These are phyloP conservation scores for Zymoseptoria tritici DNA, from an alignment of 2,329 filamentous ascomycete species.

Conservation along the genomic window DNA sequence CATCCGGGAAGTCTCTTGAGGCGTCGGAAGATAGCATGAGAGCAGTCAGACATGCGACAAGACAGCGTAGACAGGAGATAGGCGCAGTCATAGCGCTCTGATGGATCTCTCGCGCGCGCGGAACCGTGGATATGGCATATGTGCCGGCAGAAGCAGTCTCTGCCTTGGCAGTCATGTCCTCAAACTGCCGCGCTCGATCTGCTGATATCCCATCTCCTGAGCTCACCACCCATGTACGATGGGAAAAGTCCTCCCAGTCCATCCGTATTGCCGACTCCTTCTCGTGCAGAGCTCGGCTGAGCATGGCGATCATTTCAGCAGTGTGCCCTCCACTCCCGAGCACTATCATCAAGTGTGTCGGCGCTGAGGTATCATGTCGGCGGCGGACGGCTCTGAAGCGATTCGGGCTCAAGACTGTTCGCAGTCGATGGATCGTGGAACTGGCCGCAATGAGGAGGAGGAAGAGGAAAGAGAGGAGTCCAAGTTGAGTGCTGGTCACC, in stretches of 20 bases:
- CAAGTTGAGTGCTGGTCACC: neutral
- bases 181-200: slow-evolving; percentile 56
- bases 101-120: slow-evolving; percentile 72
- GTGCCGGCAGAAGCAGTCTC: slow-evolving; percentile 26
- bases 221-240: slow-evolving; percentile 75
- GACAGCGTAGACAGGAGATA: slow-evolving; percentile 57
- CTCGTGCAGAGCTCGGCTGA: slow-evolving; percentile 51
- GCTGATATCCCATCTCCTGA: slow-evolving; percentile 68
- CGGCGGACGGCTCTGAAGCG: slow-evolving; percentile 22
- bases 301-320: slow-evolving; percentile 84
- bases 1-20: slow-evolving; percentile 51
- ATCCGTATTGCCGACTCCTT: slow-evolving; percentile 27
- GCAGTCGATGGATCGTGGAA: slow-evolving; percentile 32
- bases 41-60: slow-evolving; percentile 54
- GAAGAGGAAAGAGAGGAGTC: slow-evolving; percentile 4
- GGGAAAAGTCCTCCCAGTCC: slow-evolving; percentile 39
- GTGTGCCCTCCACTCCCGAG: slow-evolving; percentile 93
- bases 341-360: slow-evolving; percentile 65
- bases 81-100: slow-evolving; percentile 71
- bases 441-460: slow-evolving; percentile 30
- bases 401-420: slow-evolving; percentile 32
- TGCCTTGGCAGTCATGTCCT: slow-evolving; percentile 32
- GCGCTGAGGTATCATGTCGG: slow-evolving; percentile 23
- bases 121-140: slow-evolving; percentile 61
- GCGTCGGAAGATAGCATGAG: slow-evolving; percentile 32